A percentile compares a stretch with the other conserved stretches of the same genome.
Evolutionary conservation across 2,329 filamentous ascomycete genomes (phyloP).

Genomic region (Monilinia aucupariae): DNA sequence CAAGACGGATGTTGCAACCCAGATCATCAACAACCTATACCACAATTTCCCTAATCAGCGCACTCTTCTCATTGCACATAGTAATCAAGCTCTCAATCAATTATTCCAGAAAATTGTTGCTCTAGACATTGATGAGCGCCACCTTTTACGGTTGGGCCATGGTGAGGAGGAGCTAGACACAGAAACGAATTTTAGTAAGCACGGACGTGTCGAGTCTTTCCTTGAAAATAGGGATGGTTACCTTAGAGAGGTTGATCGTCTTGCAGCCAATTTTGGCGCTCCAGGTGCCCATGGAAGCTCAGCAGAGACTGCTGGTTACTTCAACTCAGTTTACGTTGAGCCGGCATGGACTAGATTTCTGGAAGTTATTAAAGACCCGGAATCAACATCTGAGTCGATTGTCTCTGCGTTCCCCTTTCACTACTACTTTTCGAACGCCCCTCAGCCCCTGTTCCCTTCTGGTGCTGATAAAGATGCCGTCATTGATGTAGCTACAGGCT

Average conservation of each 20-base stretch:
- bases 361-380: slow-evolving; percentile 54
- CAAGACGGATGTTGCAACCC: slow-evolving; percentile 97
- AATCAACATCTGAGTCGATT: slow-evolving; percentile 56
- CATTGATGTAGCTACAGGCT: slow-evolving; percentile 74
- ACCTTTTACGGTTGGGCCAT: slow-evolving; percentile 85
- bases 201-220: slow-evolving; percentile 91
- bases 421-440: slow-evolving; percentile 77
- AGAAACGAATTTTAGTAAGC: slow-evolving; percentile 84
- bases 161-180: slow-evolving; percentile 91
- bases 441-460: slow-evolving; percentile 74
- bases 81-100: slow-evolving; percentile 96
- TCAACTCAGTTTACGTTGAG: slow-evolving; percentile 84
- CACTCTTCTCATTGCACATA: slow-evolving; percentile 89
- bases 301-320: slow-evolving; percentile 95
- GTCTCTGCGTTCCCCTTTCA: slow-evolving; percentile 80
- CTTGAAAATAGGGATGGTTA: slow-evolving; percentile 77
- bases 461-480: slow-evolving; percentile 60
- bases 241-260: slow-evolving; percentile 75
- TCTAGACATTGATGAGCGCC: slow-evolving; percentile 90
- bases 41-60: slow-evolving; percentile 94
- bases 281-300: slow-evolving; percentile 94
- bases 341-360: slow-evolving; percentile 85
- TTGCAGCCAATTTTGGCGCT: slow-evolving; percentile 78
- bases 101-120: slow-evolving; percentile 97
- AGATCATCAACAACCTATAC: slow-evolving; percentile 98